Evolutionary conservation across 768 basidiomycete genomes (phyloP), one percentile per base, ranked within the genome.

Genomic region (Lactarius quietus): DNA sequence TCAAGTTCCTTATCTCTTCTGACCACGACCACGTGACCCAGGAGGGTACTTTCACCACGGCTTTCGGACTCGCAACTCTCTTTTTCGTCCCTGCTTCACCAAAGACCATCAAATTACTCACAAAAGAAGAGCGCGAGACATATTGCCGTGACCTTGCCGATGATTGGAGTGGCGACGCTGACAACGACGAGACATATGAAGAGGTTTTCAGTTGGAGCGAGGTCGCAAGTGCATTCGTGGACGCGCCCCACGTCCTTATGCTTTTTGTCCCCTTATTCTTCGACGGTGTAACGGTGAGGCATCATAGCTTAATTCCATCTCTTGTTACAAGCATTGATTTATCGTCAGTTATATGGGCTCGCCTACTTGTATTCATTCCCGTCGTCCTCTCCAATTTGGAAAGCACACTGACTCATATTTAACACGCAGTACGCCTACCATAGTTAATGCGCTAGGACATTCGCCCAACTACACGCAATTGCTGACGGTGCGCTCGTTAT

Each of bases 41-140:
- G 74, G 83, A 90, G 73, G 89, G 89, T 1, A 73, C 82, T 2
- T 84, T 90, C 74, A 89, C 88, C 0, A 75, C 84, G 62, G 52
- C 83, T 3, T 84, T 86, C 64, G 89, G 87, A 8, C 35, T 82
- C 3, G 35, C 73, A 1, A 78, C 83, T 0, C 87, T 80, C 76
- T 76, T 81, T 68, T 61, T 86, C 76, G 86, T 43, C 81, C 85
- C 6, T 70, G 72, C 41, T 77, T 79, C 0, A 31, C 81, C 83
- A 3, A 69, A 68, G 6, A 74, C 75, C 17, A 81, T 83, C 3
- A 74, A 75, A 53, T 88, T 88, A 77, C 75, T 90, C 31, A 80
- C 73, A 3, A 64, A 72, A 18, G 70, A 81, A 26, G 86, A 87
- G 72, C 84, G 80, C 59, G 73, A 74, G 15, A 57, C 62, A 20